These are phyloP conservation scores for Crithidia acanthocephali DNA, from an alignment of 208 protist genomes.

Conservation along the genomic window DNA sequence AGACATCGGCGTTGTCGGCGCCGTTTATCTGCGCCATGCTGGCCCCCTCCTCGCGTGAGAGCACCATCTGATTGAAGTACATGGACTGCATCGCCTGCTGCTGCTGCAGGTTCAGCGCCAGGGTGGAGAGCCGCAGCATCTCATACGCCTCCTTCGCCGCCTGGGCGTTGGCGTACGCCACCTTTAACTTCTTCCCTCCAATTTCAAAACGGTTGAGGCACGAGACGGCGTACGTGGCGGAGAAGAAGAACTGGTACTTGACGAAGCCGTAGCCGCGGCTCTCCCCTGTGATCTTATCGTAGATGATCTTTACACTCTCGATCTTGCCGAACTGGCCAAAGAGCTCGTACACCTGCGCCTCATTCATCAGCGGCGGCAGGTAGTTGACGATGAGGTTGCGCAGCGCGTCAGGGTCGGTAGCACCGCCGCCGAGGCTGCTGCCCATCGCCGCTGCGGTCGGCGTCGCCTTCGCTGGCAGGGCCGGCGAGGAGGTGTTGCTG, in stretches of 20 bases:
- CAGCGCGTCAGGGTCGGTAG: conserved; percentile 62
- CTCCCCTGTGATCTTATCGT: conserved; percentile 78
- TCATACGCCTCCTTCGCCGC: conserved; percentile 70
- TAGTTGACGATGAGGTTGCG: conserved; percentile 92
- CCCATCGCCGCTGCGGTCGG: background rate
- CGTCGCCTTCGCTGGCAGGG: conserved; percentile 5
- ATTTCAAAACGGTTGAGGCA: conserved; percentile 86
- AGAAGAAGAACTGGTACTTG: conserved; percentile 81
- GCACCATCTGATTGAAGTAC: conserved; percentile 72
- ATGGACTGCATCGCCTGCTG: conserved; percentile 58
- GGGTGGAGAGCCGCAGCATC: conserved; percentile 38
- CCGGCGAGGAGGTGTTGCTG: conserved; percentile 12
- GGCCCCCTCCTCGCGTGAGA: conserved; percentile 39
- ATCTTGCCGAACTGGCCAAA: conserved; percentile 89
- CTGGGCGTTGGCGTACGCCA: conserved; percentile 78
- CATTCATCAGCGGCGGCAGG: conserved; percentile 81
- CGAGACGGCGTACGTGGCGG: conserved; percentile 80
- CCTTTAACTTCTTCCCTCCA: conserved; percentile 83
- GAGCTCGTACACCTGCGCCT: conserved; percentile 64
- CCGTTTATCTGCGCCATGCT: background rate
- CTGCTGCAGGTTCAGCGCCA: conserved; percentile 65
- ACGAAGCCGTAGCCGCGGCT: conserved; percentile 92
- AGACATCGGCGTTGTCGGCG: background rate
- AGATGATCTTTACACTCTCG: conserved; percentile 88
- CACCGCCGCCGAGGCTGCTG: background rate